Evolutionary conservation across 768 basidiomycete genomes (phyloP), one percentile per base, ranked within the genome.

Genomic region (Naganishia onofrii): DNA sequence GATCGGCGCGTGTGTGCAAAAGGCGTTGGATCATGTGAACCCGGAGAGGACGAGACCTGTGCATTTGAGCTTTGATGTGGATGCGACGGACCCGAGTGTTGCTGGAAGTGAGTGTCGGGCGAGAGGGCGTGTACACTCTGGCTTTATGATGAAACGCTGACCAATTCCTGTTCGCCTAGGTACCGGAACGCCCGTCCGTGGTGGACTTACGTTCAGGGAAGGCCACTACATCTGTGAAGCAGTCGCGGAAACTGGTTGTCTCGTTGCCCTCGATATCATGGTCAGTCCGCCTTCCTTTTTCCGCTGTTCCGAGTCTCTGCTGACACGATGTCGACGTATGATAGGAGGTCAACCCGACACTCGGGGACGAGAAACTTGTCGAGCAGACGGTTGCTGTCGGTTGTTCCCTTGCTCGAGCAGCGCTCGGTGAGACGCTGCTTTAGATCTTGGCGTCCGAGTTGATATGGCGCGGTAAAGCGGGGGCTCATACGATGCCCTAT

Each of bases 201-300:
- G 96, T 1, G 96, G 96, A 13, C 83, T 99, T 71, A 93, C 91
- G 26, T 99, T 98, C 84, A 84, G 96, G 73, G 96, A 99, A 79
- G 95, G 94, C n/a, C 96, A 97, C 82, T 97, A 94, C 80, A 93
- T 95, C 76, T 93, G 91, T 74, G 93, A 97, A 82, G 89, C 90
- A 6, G 86, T 98, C 52, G 87, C 88, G 71, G 93, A 96, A 84
- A 98, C 94, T 6, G 93, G 93, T 7, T 85, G 90, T 69, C 86
- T 99, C 23, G 93, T 96, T 29, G 92, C 89, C 0, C 82, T 98
- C 28, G 95, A 99, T 82, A 84, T 99, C 72, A 94, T 99, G 93
- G 93, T 90, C 71, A 56, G 86, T 79, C 7, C 9, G 10, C 17
- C 5, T 7, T 36, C 56, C 38, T 28, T 66, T 15, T 38, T 12